Base-by-base conservation (phyloP, 2,329 filamentous ascomycete genomes). In the Fusarium poae region DNA sequence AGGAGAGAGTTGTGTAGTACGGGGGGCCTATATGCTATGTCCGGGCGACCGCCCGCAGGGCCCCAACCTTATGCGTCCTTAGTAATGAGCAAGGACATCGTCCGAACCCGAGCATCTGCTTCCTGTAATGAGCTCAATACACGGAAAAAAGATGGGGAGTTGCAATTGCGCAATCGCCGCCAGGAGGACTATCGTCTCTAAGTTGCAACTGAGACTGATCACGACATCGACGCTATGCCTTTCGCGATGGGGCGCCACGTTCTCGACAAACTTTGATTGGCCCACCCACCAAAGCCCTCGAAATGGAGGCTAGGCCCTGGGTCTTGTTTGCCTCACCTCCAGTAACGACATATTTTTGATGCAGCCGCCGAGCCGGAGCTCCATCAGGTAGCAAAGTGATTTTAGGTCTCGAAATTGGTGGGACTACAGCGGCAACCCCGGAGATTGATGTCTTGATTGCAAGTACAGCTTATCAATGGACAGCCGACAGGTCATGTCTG, bases 221-320 rank as follows among this genome's bases (percentile, higher is more conserved):
- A 84, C 82, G 82, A 83, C 82, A 84, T 84, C 82, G 78, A 79
- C 82, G 82, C 82, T 83, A 84, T 79, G 66, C 77, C 82, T 81
- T 81, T 83, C 81, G 81, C 80, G 80, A 82, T 79, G 76, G 66
- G 59, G 51, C 62, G 61, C 68, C 64, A 60, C 57, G 62, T 32
- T 60, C 62, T 57, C 35, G 58, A 57, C 67, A 68, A 52, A 57
- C 59, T 51, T 64, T 80, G 77, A 82, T 81, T 83, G 80, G 79
- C 49, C 61, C 56, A 44, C 46, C 43, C 51, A 51, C 35, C 55
- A 53, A 60, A 57, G 64, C 63, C 65, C 69, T 45, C 65, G 69
- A 66, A 68, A 46, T 71, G 68, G 65, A 64, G 67, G 60, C 65
- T 65, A 67, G 72, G 71, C 62, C 60, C 67, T 52, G 62, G 63